Evolutionary conservation across 2,329 filamentous ascomycete species (phyloP), one percentile per base, ranked within the genome.

Genomic region (Seiridium unicorne): DNA sequence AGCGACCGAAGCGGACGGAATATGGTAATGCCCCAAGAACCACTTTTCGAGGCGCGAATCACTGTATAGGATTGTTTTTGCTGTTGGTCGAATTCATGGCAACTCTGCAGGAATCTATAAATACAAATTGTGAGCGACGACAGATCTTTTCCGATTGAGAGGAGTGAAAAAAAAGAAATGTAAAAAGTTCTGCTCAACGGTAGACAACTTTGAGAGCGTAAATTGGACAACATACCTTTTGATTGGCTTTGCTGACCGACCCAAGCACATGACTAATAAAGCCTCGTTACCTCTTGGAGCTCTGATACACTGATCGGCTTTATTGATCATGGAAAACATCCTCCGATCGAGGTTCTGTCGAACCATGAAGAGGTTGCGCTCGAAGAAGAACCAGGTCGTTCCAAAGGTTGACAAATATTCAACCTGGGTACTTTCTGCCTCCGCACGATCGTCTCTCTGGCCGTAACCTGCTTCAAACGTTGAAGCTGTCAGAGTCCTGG

Each of bases 351-450:
- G 18, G 18, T 26, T 26, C 18, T 8, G 70, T 10, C 72, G 69
- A 18, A 77, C 69, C 59, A 76, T 68, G 63, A 76, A 76, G n/a
- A 76, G 35, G 38, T 65, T 69, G 53, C 70, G 66, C 9, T 70
- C 63, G 57, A 70, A 62, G 26, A 71, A 51, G 65, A 77, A 76
- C 72, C 72, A 76, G 1, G 72, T 74, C 0, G 68, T 70, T 13
- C 72, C 73, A 44, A 76, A 77, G 2, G 72, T 75, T 3, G 74
- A 74, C 5, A 76, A 65, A 54, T 76, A 76, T 55, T 74, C 67
- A 26, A 77, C 70, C 68, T 44, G 68, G 63, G 47, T 65, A 69
- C n/a, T n/a, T 11, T n/a, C 46, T 26, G 2, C 18, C 18, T 26
- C 18, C 18, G 18, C 46, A n/a, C 13, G 11, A 63, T 76, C 73